These are phyloP conservation scores for Fusarium sp. DNA, from an alignment of 2,329 filamentous ascomycete species.

Conservation along the genomic window DNA sequence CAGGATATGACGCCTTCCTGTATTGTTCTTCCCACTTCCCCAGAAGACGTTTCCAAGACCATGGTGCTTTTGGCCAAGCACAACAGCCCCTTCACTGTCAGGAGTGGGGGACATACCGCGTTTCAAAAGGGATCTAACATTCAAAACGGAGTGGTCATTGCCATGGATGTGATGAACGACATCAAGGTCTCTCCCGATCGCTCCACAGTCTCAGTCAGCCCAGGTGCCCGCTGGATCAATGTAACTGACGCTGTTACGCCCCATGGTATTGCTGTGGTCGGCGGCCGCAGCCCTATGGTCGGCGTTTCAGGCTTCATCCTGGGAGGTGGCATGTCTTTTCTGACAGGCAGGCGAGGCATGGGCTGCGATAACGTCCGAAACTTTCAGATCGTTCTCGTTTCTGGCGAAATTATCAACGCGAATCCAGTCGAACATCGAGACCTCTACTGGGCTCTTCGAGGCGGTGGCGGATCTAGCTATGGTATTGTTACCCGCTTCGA, in stretches of 20 bases:
- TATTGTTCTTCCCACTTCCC: slow-evolving; percentile 11
- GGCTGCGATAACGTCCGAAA: slow-evolving; percentile 62
- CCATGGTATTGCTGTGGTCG: slow-evolving; percentile 16
- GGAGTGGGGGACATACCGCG: slow-evolving; percentile 67
- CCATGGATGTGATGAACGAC: slow-evolving; percentile 58
- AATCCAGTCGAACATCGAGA: slow-evolving; percentile 7
- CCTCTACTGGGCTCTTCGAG: slow-evolving; percentile 30
- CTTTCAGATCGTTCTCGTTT: slow-evolving; percentile 64
- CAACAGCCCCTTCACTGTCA: slow-evolving; percentile 61
- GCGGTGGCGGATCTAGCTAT: slow-evolving; percentile 27
- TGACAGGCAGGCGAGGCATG: slow-evolving; percentile 58
- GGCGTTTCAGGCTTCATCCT: slow-evolving; percentile 53
- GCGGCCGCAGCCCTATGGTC: slow-evolving; percentile 48
- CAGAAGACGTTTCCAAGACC: slow-evolving; percentile 2
- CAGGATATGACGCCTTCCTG: slow-evolving; percentile 19
- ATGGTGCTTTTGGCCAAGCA: slow-evolving; percentile 8
- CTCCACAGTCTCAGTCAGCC: slow-evolving; percentile 21
- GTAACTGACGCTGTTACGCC: slow-evolving; percentile 22
- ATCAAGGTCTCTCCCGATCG: slow-evolving; percentile 21
- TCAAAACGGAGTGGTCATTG: slow-evolving; percentile 59
- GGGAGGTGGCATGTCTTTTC: slow-evolving; percentile 60
- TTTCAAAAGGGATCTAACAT: slow-evolving; percentile 62
- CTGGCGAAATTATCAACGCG: slow-evolving; percentile 58
- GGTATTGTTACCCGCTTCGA: slow-evolving; percentile 50
- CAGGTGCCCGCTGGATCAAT: slow-evolving; percentile 28